These are phyloP conservation scores for Aegilops speltoides DNA, from an alignment of 176 grass and related monocot genomes.

Conservation along the genomic window DNA sequence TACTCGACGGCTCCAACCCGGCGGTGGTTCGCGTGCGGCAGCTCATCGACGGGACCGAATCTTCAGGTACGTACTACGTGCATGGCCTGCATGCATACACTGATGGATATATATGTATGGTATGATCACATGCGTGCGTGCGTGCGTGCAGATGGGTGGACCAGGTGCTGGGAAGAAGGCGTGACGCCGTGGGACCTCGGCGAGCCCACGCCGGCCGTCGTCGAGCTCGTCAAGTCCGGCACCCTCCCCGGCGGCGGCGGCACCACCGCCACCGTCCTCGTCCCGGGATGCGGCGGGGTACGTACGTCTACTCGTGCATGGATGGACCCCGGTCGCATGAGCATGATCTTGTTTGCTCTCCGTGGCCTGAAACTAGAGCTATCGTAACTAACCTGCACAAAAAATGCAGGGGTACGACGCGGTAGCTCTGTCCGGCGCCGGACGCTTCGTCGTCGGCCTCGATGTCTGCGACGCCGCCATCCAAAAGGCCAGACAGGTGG, in stretches of 20 bases:
- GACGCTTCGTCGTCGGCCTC: too few relatives aligned
- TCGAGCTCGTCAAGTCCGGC: not conserved
- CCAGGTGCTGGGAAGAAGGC: not conserved
- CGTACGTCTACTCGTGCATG: not conserved
- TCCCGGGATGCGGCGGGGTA: slow-evolving; percentile 49
- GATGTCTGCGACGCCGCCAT: too few relatives aligned
- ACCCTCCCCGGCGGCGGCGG: slow-evolving; percentile 20
- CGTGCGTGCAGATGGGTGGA: not conserved
- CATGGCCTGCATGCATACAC: too few relatives aligned
- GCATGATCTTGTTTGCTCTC: too few relatives aligned
- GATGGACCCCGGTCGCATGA: too few relatives aligned
- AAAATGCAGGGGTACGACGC: too few relatives aligned
- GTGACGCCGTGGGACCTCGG: not conserved
- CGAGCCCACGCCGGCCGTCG: slow-evolving; percentile 34
- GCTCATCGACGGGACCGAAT: not conserved
- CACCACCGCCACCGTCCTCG: slow-evolving; percentile 25
- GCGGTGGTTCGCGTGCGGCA: not conserved
- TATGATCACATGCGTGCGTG: too few relatives aligned
- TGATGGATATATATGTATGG: not conserved
- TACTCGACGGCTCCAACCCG: slow-evolving; percentile 34
- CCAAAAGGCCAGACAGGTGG: too few relatives aligned
- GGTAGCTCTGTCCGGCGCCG: too few relatives aligned
- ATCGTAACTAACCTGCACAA: too few relatives aligned
- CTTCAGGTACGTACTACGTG: not conserved
- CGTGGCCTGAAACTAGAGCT: too few relatives aligned